Conservation (phyloP, 2,329 filamentous ascomycete genomes). For the Calonectria crousiana region DNA sequence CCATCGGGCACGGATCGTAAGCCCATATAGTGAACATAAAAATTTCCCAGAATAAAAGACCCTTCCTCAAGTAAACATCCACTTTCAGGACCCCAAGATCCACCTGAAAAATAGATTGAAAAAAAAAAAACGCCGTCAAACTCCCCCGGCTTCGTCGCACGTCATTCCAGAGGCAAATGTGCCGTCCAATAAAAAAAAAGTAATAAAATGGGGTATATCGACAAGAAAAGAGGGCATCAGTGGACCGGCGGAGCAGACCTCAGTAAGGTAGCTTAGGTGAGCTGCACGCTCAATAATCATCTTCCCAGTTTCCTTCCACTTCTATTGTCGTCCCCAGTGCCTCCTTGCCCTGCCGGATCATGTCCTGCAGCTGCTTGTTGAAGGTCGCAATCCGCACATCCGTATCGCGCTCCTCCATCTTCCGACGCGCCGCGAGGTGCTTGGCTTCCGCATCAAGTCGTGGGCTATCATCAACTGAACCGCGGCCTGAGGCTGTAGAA, state of each 20-base stretch:
- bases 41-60: not conserved
- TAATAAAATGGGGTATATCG: constrained; percentile 4
- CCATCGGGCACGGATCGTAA: not conserved
- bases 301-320: constrained; percentile 62
- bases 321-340: constrained; percentile 83
- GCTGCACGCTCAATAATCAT: constrained; percentile 48
- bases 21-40: constrained; percentile 13
- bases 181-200: constrained; percentile 18
- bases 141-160: constrained; percentile 7
- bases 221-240: constrained; percentile 25
- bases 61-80: not conserved
- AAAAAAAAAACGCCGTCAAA: constrained; percentile 11
- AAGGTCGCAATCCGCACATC: constrained; percentile 85
- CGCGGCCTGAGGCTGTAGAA: constrained; percentile 55
- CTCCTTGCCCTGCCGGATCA: constrained; percentile 91
- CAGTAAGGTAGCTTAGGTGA: not conserved
- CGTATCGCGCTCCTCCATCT: constrained; percentile 80
- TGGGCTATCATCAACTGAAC: constrained; percentile 55
- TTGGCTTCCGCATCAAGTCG: constrained; percentile 76
- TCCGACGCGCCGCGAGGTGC: constrained; percentile 77
- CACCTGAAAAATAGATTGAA: not conserved
- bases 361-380: constrained; percentile 82
- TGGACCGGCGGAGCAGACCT: not conserved
- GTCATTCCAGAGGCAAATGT: not conserved
- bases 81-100: constrained; percentile 6